These are phyloP conservation scores for Auricularia sp. DNA, from an alignment of 768 basidiomycete species.

Conservation along the genomic window DNA sequence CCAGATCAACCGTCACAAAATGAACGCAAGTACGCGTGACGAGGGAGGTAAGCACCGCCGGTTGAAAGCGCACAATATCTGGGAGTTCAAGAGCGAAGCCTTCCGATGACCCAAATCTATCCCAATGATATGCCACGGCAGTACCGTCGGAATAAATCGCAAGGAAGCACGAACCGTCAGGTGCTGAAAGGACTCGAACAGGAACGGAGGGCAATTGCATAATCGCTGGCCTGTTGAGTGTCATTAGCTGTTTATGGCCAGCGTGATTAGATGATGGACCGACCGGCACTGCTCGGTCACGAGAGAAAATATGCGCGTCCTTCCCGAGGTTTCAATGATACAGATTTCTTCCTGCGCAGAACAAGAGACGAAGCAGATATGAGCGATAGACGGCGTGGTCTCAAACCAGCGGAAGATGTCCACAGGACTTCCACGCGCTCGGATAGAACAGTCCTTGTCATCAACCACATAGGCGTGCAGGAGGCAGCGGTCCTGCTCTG, in stretches of 20 bases:
- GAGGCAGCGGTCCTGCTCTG: constrained; percentile 12
- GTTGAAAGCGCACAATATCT: constrained; percentile 12
- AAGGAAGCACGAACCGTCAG: constrained; percentile 46
- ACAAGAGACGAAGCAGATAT: constrained; percentile 30
- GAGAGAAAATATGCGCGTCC: constrained; percentile 43
- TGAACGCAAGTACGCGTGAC: constrained; percentile 32
- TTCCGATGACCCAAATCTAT: constrained; percentile 39
- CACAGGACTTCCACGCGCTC: constrained; percentile 30
- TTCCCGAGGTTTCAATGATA: constrained; percentile 33
- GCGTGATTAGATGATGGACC: constrained; percentile 4
- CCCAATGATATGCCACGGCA: constrained; percentile 39
- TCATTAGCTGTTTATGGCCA: no score
- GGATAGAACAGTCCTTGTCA: constrained; percentile 31
- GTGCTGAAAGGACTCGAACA: constrained; percentile 32
- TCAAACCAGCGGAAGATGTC: constrained; percentile 36
- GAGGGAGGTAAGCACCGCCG: constrained; percentile 34
- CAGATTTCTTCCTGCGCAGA: constrained; percentile 42
- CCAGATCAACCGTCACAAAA: constrained; percentile 30
- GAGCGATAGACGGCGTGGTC: constrained; percentile 17
- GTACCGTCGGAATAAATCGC: constrained; percentile 17
- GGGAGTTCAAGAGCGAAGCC: constrained; percentile 32
- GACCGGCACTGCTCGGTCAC: constrained; percentile 45
- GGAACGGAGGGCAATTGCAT: constrained; percentile 30
- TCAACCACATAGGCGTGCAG: constrained; percentile 40
- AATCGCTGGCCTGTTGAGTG: constrained; percentile 32